A percentile compares a stretch with the other conserved stretches of the same genome.
Conservation (phyloP, 169 alveolate genomes). For the Cyclospora cayetanensis region DNA sequence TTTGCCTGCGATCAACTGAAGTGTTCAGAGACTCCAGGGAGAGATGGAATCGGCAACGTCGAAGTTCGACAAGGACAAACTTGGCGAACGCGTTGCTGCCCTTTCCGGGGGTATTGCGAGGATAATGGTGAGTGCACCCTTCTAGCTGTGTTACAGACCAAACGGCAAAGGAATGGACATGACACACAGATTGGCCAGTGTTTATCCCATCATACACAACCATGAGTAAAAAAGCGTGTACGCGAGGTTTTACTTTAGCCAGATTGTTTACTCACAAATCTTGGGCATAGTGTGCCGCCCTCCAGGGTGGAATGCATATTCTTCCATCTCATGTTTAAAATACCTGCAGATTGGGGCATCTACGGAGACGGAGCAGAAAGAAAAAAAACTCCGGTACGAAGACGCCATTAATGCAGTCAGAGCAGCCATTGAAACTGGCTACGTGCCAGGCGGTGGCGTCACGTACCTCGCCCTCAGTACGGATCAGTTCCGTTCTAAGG, state of each 20-base stretch:
- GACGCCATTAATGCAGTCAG: constrained; percentile 91
- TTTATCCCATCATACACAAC: no score
- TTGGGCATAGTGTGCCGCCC: no score
- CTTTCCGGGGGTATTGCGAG: constrained; percentile 91
- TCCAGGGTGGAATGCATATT: no score
- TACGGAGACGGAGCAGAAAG: constrained; percentile 90
- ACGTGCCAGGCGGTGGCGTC: constrained; percentile 93
- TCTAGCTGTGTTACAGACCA: no score
- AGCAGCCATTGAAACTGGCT: constrained; percentile 91
- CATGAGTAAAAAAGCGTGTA: no score
- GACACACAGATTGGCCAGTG: no score
- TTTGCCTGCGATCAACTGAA: no score
- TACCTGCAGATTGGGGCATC: constrained; percentile 84
- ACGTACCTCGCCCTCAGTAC: constrained; percentile 85
- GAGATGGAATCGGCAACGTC: constrained; percentile 85
- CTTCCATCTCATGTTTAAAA: no score
- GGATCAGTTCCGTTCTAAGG: constrained; percentile 79
- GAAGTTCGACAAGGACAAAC: constrained; percentile 85
- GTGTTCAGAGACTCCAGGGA: constrained; percentile 76
- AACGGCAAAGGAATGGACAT: no score
- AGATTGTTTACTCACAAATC: no score
- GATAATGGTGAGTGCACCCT: constrained; percentile 81
- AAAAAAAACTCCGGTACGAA: constrained; percentile 85
- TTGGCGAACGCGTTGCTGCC: constrained; percentile 90
- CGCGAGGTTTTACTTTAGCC: no score